Conservation (phyloP, 2,329 filamentous ascomycete species). For the Talaromyces sp. region DNA sequence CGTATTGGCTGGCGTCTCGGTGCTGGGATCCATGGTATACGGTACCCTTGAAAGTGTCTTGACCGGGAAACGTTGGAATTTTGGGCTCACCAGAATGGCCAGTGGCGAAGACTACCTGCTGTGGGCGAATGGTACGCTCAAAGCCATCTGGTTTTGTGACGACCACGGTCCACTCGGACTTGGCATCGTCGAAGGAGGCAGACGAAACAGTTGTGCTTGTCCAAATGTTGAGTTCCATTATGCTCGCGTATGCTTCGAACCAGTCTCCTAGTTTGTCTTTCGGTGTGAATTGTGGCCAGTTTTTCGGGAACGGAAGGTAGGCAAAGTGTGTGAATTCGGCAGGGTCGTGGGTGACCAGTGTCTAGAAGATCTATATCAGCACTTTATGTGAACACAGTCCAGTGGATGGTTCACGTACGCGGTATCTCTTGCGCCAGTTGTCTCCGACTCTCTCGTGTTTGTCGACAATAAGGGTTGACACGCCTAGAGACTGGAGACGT, state of each 20-base stretch:
- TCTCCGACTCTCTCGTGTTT: conserved; percentile 43
- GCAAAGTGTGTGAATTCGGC: conserved; percentile 35
- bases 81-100: conserved; percentile 41
- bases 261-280: conserved; percentile 47
- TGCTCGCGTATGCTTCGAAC: conserved; percentile 45
- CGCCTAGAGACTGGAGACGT: conserved; percentile 35
- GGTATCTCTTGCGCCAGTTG: conserved; percentile 49
- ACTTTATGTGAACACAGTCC: not conserved
- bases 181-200: conserved; percentile 35
- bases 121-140: conserved; percentile 30
- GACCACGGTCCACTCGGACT: conserved; percentile 34
- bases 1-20: conserved; percentile 33
- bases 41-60: conserved; percentile 38
- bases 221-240: conserved; percentile 48
- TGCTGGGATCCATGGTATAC: conserved; percentile 43
- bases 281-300: conserved; percentile 40
- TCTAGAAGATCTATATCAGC: conserved; percentile 15
- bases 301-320: conserved; percentile 37
- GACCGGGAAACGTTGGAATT: conserved; percentile 37
- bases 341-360: conserved; percentile 37
- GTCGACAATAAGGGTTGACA: conserved; percentile 42
- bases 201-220: conserved; percentile 35
- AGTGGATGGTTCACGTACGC: not conserved
- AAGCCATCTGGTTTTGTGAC: conserved; percentile 18
- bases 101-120: conserved; percentile 46